These are phyloP conservation scores for Dactylellina drechsleri DNA, from an alignment of 2,329 filamentous ascomycete genomes.

Conservation along the genomic window DNA sequence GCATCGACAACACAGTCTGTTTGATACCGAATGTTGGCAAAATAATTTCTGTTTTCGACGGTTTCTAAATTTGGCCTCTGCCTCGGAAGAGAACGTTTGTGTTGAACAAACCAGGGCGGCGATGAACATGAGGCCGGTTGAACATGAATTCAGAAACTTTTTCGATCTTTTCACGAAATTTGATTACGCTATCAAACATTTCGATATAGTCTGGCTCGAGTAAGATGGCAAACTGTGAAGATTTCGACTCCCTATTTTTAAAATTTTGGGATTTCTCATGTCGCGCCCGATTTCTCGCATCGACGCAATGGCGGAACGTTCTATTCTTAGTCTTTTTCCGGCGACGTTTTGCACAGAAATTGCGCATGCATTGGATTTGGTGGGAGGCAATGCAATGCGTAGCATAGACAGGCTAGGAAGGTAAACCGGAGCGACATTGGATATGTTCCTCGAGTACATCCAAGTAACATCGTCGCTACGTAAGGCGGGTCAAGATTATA, in stretches of 20 bases:
- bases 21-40: neutral
- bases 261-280: neutral
- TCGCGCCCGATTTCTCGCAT: no score
- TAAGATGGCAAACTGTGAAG: neutral
- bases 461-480: neutral
- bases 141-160: neutral
- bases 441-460: no score
- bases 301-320: neutral
- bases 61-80: constrained; percentile 39
- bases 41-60: constrained; percentile 41
- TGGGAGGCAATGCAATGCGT: constrained; percentile 35
- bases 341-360: neutral
- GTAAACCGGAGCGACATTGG: neutral
- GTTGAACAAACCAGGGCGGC: neutral
- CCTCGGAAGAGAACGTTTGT: neutral
- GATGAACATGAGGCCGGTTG: neutral
- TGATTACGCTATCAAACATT: neutral
- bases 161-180: neutral
- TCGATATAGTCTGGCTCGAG: neutral
- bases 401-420: constrained; percentile 7
- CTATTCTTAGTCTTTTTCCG: constrained; percentile 35
- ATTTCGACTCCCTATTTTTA: constrained; percentile 1
- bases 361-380: neutral
- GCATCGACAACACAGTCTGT: constrained; percentile 17
- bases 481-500: neutral